Base-by-base conservation (phyloP, 2,329 filamentous ascomycete genomes). In the Emmonsiellopsis sp. region DNA sequence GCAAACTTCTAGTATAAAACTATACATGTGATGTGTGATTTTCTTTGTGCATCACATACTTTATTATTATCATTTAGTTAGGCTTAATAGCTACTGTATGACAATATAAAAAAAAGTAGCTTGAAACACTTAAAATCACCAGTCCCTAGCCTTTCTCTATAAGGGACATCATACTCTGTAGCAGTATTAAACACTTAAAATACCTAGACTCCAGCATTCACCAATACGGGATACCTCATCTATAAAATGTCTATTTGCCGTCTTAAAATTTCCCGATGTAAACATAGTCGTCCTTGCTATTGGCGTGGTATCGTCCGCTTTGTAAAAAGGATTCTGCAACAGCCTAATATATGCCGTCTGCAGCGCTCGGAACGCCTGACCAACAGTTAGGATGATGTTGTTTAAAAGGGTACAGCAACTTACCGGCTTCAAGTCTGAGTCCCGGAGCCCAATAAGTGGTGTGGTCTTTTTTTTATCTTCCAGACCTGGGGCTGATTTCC, bases 251-350 rank as follows among this genome's bases (percentile, higher is more conserved):
- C 79, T 81, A 68, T 90, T 95, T 51, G 82, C 86, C 60, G 97
- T 96, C 65, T 85, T 84, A 67, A 83, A 72, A 8, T 72, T 74
- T 13, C 71, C 72, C 4, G 75, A 69, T 43, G 68, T 66, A 42
- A 71, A 62, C 43, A 74, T 67, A 37, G 71, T 70, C 46, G 72
- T 71, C 49, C 75, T 74, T 46, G 69, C 68, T 37, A 74, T 80
- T 48, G 86, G 86, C 49, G 36, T 36, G 68, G 91, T 84, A 62
- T 92, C 87, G 65, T 96, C 90, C 8, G 92, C 92, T 46, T 86
- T 84, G 69, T 91, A 97, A 71, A 98, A 98, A 0, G 92, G 92
- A 65, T 98, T 97, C 71, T 95, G 86, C 60, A 97, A 74, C 50
- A 98, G 74, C 57, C 83, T 77, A 54, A 97, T 87, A 64, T 96